Percentiles rank a stretch among this genome's conserved stretches.
phyloP scores from a whole-genome alignment of 768 basidiomycete genomes.

The Suillus plorans region DNA sequence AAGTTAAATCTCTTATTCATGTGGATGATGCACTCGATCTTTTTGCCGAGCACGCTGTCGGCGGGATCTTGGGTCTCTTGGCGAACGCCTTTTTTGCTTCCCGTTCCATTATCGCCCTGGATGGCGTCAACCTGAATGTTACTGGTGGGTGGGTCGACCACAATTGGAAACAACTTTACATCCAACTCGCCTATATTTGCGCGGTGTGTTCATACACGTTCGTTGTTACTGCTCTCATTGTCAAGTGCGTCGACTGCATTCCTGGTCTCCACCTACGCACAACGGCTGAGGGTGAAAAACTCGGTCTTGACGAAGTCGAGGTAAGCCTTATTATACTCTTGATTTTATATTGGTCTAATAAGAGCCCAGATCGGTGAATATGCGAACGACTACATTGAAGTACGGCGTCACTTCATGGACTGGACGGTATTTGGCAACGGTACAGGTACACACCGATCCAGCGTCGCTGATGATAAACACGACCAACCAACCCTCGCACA shows the following conservation, averaged over 20 bases:
- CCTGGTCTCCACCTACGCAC: constrained; percentile 58
- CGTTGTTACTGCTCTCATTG: constrained; percentile 59
- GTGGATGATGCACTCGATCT: constrained; percentile 92
- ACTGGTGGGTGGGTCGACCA: constrained; percentile 73
- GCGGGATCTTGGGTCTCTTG: constrained; percentile 75
- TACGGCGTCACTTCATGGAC: constrained; percentile 64
- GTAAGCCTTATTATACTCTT: constrained; percentile 34
- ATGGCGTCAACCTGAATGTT: constrained; percentile 57
- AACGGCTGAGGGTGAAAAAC: constrained; percentile 53
- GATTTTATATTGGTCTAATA: background rate
- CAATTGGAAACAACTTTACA: constrained; percentile 78
- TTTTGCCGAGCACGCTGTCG: constrained; percentile 88
- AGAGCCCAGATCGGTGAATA: constrained; percentile 60
- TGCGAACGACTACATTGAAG: constrained; percentile 67
- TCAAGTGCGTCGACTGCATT: constrained; percentile 53
- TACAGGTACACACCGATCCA: constrained; percentile 9
- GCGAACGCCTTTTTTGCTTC: constrained; percentile 77
- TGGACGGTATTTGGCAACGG: constrained; percentile 38
- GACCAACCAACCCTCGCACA: constrained; percentile 32
- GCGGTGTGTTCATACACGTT: constrained; percentile 61
- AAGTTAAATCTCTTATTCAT: constrained; percentile 66
- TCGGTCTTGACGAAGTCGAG: constrained; percentile 74
- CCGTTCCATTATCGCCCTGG: constrained; percentile 58
- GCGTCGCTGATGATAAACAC: constrained; percentile 37
- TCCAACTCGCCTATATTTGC: constrained; percentile 66